A percentile compares a stretch with the other conserved stretches of the same genome.
These are phyloP conservation scores for Polychytrium aggregatum DNA, from an alignment of 192 early-diverging fungal genomes.

Conservation along the genomic window DNA sequence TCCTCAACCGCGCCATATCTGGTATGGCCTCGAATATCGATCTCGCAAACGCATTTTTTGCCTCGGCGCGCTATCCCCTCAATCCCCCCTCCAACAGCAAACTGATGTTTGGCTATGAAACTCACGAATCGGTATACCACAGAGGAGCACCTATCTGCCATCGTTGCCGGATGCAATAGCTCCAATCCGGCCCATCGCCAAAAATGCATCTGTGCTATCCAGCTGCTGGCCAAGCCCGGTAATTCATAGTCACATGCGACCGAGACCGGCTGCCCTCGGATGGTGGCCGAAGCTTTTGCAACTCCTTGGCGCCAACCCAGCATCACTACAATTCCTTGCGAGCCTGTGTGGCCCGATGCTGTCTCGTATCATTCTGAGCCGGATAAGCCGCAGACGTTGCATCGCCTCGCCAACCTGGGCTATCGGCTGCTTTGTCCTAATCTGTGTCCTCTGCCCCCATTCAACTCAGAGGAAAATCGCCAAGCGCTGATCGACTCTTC, in stretches of 20 bases:
- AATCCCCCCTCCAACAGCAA: no score
- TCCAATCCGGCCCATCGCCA: conserved; percentile 25
- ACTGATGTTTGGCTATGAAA: no score
- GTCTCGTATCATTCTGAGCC: no score
- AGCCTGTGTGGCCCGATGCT: no score
- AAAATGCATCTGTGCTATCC: conserved; percentile 53
- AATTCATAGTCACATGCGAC: not conserved
- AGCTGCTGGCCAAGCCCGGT: conserved; percentile 57
- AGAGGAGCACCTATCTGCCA: conserved; percentile 43
- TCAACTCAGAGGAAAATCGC: conserved; percentile 54
- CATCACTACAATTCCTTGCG: not conserved
- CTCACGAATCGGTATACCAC: not conserved
- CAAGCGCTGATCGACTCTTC: conserved; percentile 40
- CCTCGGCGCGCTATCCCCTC: no score
- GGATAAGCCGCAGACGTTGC: no score
- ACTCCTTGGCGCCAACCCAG: conserved; percentile 1
- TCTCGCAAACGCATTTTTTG: no score
- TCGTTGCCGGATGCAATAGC: conserved; percentile 41
- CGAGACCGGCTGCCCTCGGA: no score
- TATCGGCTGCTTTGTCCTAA: no score
- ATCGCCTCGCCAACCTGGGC: no score
- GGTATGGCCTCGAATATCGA: conserved; percentile 21
- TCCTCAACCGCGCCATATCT: conserved; percentile 59
- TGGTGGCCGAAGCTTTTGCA: no score
- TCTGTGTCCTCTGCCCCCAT: no score